These are phyloP conservation scores for Heterobasidion occidentale DNA, from an alignment of 1,284 basidiomycete genomes.

Conservation along the genomic window DNA sequence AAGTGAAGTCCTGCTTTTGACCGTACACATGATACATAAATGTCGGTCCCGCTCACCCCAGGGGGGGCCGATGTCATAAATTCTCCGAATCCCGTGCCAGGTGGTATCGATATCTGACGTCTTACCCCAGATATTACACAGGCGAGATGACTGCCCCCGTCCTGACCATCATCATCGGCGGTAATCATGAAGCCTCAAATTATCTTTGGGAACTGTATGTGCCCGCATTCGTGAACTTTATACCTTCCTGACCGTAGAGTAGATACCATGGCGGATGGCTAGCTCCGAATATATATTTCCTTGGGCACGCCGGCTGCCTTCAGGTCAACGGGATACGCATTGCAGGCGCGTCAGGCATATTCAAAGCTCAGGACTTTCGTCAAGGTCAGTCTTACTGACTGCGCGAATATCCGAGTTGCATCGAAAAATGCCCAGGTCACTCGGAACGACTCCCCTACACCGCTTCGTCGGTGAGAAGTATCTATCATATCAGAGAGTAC, in stretches of 20 bases:
- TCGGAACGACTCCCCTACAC: constrained; percentile 70
- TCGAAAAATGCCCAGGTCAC: constrained; percentile 39
- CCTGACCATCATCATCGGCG: constrained; percentile 92
- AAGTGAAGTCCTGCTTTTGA: constrained; percentile 40
- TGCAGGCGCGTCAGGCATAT: constrained; percentile 90
- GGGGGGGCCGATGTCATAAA: not conserved
- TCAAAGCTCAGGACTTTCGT: constrained; percentile 75
- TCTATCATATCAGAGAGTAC: constrained; percentile 90
- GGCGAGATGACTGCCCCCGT: constrained; percentile 78
- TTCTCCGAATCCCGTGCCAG: not conserved
- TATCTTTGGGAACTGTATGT: constrained; percentile 94
- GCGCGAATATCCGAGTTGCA: not conserved
- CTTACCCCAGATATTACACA: constrained; percentile 67
- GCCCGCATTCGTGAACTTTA: not conserved
- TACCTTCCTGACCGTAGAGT: not conserved
- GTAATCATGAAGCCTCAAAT: constrained; percentile 97
- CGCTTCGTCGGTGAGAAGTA: constrained; percentile 64
- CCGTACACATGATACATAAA: not conserved
- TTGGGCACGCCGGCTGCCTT: constrained; percentile 89
- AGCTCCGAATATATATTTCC: constrained; percentile 95
- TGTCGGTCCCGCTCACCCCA: not conserved
- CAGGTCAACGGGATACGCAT: constrained; percentile 84
- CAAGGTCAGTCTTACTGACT: constrained; percentile 41
- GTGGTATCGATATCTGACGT: not conserved
- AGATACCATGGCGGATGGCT: constrained; percentile 95